Conservation (phyloP, 208 protist species). For the Trypanosoma congolense region DNA sequence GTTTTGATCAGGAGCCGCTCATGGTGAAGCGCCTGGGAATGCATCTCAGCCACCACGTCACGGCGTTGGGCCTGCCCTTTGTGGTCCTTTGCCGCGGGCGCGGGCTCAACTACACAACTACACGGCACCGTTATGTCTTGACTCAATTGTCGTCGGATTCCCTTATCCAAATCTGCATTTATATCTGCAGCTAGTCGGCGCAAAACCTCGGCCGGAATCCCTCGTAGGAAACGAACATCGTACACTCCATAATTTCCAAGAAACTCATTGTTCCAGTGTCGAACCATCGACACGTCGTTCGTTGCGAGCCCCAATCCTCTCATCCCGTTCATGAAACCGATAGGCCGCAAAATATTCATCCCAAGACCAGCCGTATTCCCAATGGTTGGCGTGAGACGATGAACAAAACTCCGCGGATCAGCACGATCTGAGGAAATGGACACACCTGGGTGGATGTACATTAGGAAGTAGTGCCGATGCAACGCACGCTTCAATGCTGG, state of each 20-base stretch:
- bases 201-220: slow-evolving; percentile 52
- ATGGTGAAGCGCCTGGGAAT: slow-evolving; percentile 19
- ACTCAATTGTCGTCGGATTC: slow-evolving; percentile 36
- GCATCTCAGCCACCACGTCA: slow-evolving; percentile 12
- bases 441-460: slow-evolving; percentile 51
- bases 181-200: slow-evolving; percentile 27
- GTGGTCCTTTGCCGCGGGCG: not conserved
- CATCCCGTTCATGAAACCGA: slow-evolving; percentile 78
- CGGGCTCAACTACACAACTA: slow-evolving; percentile 27
- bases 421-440: slow-evolving; percentile 73
- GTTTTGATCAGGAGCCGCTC: slow-evolving; percentile 61
- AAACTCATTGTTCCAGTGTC: slow-evolving; percentile 88
- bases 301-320: slow-evolving; percentile 64
- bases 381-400: slow-evolving; percentile 53
- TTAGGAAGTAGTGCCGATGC: slow-evolving; percentile 71
- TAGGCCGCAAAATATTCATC: slow-evolving; percentile 76
- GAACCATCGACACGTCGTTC: slow-evolving; percentile 82
- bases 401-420: slow-evolving; percentile 80
- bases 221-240: slow-evolving; percentile 71
- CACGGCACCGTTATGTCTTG: slow-evolving; percentile 44
- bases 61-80: not conserved
- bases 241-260: slow-evolving; percentile 83
- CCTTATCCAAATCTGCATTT: slow-evolving; percentile 21
- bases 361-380: slow-evolving; percentile 39
- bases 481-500: slow-evolving; percentile 79